Evolutionary conservation across 345 rosid genomes (phyloP).

Genomic region (Luvunga scandens): DNA sequence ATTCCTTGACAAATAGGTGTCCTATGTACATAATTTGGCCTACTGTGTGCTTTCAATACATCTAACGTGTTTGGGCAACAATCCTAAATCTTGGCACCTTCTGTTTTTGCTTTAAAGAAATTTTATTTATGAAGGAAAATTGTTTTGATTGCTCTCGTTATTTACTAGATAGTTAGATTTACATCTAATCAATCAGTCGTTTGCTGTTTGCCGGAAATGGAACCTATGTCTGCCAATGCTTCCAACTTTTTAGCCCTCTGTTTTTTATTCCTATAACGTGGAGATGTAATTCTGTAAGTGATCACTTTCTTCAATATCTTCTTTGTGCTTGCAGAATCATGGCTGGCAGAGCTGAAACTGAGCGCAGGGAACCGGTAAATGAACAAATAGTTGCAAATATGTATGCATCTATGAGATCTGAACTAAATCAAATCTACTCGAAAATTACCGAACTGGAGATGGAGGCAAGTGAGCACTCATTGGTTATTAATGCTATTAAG

Average conservation of each 20-base stretch:
- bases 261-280: background rate
- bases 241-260: background rate
- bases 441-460: conserved; percentile 94
- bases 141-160: background rate
- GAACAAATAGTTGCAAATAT: conserved; percentile 77
- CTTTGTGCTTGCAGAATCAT: background rate
- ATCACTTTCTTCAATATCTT: background rate
- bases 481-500: conserved; percentile 81
- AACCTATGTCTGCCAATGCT: background rate
- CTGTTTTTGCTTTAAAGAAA: background rate
- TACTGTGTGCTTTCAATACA: background rate
- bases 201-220: background rate
- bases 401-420: conserved; percentile 67
- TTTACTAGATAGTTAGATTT: background rate
- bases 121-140: background rate
- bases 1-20: background rate
- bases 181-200: background rate
- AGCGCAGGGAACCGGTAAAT: conserved; percentile 27
- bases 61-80: background rate
- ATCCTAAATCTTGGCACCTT: background rate
- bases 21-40: background rate
- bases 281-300: background rate
- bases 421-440: conserved; percentile 83
- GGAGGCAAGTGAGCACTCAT: conserved; percentile 87
- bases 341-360: background rate